Base-by-base conservation (phyloP, 2,329 filamentous ascomycete species). In the Thyridium curvatum region DNA sequence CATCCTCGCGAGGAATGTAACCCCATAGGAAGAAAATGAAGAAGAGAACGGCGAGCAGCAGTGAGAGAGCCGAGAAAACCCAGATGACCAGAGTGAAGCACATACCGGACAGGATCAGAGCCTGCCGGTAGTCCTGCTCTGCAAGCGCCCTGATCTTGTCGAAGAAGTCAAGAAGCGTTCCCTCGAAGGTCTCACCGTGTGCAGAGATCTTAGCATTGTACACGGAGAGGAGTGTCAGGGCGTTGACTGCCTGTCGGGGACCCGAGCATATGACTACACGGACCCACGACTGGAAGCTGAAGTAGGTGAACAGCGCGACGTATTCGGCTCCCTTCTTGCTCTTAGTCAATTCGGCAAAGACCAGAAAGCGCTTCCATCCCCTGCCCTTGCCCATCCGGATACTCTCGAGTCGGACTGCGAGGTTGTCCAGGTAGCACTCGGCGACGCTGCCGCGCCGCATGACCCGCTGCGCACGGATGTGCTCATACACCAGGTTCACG, bases 21-120 rank as follows among this genome's bases (percentile, higher is more conserved):
- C 93, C 86, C 77, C 86, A 95, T 6, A 98, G 73, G 60, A 95
- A 98, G 52, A 87, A 77, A 30, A 95, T 61, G 62, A 94, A 97
- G 43, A 94, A 80, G 2, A 94, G 52, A 16, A 81, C 67, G 0
- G 86, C 88, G 9, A 86, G 55, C n/a, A 91, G 65, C 37, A 97
- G 71, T 32, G 77, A 81, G 2, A 97, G 56, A 6, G 85, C 76
- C 1, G 85, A 84, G 50, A 97, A 81, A 12, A 89, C 72, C 91
- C 91, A 97, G 50, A 97, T 79, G 39, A 96, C 59, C 16, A 95
- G 61, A 4, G 91, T 96, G 64, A 95, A 97, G 46, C 89, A 66
- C 93, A 97, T 97, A 61, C 87, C 83, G 30, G 82, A 86, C 37
- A 97, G 71, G 49, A 96, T 85, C 43, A 93, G 65, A 2, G 86